phyloP scores from a whole-genome alignment of 306 rosid genomes.

The Carpinus fangiana region DNA sequence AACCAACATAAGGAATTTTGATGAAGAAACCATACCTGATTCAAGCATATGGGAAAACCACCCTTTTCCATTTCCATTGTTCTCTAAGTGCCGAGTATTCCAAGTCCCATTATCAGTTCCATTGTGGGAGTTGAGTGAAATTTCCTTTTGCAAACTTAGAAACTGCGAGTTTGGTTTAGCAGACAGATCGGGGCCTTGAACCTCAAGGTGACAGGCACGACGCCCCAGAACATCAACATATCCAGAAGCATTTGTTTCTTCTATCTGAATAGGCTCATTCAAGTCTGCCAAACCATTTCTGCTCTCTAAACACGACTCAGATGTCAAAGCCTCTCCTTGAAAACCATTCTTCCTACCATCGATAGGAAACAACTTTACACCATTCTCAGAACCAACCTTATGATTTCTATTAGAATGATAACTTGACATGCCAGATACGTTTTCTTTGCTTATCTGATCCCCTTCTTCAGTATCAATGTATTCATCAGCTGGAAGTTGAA shows the following conservation, averaged over 20 bases:
- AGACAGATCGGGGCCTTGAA: constrained; percentile 44
- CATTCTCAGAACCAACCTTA: constrained; percentile 41
- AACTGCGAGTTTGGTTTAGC: constrained; percentile 41
- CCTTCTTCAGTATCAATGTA: constrained; percentile 81
- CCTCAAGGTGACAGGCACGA: constrained; percentile 41
- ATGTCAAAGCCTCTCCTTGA: constrained; percentile 47
- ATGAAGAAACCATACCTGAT: constrained; percentile 60
- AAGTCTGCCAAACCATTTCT: constrained; percentile 74
- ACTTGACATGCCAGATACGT: constrained; percentile 39
- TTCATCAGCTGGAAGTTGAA: constrained; percentile 87
- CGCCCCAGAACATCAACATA: constrained; percentile 33
- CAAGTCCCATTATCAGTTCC: constrained; percentile 40
- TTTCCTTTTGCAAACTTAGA: constrained; percentile 53
- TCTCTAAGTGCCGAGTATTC: constrained; percentile 46
- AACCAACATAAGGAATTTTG: background rate
- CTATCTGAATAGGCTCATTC: constrained; percentile 76
- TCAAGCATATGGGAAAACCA: constrained; percentile 53
- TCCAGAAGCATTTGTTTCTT: constrained; percentile 61
- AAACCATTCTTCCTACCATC: constrained; percentile 42
- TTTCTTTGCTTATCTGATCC: constrained; percentile 67
- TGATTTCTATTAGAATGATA: constrained; percentile 44
- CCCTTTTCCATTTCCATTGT: constrained; percentile 50
- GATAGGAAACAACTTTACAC: constrained; percentile 38
- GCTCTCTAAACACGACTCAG: constrained; percentile 43
- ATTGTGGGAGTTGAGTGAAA: constrained; percentile 40